phyloP scores from a whole-genome alignment of 2,329 filamentous ascomycete species.

The Ascochyta clinopodiicola region DNA sequence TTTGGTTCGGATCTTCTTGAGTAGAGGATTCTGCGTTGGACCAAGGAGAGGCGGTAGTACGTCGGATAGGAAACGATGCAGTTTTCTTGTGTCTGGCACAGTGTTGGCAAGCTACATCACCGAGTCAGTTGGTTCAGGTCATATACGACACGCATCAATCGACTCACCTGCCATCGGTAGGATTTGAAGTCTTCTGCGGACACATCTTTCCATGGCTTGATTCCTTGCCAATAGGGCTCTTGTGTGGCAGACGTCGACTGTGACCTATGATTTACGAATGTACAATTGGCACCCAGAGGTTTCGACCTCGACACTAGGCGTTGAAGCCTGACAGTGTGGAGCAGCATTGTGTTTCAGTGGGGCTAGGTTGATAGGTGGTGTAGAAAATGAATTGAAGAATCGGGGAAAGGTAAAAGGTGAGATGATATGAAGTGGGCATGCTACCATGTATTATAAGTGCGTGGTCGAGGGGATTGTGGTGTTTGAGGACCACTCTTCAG shows the following conservation, averaged over 20 bases:
- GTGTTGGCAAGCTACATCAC: slow-evolving; percentile 56
- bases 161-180: slow-evolving; percentile 62
- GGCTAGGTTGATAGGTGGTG: background rate
- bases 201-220: slow-evolving; percentile 59
- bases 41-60: slow-evolving; percentile 61
- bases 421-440: background rate
- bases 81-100: slow-evolving; percentile 56
- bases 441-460: background rate
- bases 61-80: slow-evolving; percentile 58
- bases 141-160: background rate
- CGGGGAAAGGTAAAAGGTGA: too few relatives aligned
- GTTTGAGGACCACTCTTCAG: background rate
- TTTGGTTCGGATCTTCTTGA: slow-evolving; percentile 53
- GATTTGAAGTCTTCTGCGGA: slow-evolving; percentile 58
- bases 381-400: too few relatives aligned
- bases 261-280: slow-evolving; percentile 7
- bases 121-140: slow-evolving; percentile 2
- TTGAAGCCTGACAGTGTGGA: background rate
- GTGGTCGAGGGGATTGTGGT: slow-evolving; percentile 1
- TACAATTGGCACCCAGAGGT: background rate
- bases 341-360: slow-evolving; percentile 7
- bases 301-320: slow-evolving; percentile 1
- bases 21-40: slow-evolving; percentile 31
- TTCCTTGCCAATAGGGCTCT: slow-evolving; percentile 58
- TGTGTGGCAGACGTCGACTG: slow-evolving; percentile 21